Evolutionary conservation across 2,329 filamentous ascomycete genomes (phyloP).

Genomic region (Alternaria ventricosa): DNA sequence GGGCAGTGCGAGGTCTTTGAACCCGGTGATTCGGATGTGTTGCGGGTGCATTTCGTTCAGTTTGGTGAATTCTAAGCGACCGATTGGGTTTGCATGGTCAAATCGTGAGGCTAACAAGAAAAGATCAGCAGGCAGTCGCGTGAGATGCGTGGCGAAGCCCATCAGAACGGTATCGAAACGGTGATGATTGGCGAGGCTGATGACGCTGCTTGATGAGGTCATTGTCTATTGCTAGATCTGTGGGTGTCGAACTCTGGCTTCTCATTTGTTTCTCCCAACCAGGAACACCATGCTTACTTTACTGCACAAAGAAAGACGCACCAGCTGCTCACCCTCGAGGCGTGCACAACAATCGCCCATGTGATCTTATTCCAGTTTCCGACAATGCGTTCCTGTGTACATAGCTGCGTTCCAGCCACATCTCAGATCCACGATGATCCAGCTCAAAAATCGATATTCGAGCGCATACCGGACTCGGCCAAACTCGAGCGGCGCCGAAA

Average conservation of each 20-base stretch:
- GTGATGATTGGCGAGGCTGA: not conserved
- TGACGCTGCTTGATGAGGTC: slow-evolving; percentile 11
- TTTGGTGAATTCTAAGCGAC: slow-evolving; percentile 4
- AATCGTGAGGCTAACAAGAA: not conserved
- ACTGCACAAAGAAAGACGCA: not conserved
- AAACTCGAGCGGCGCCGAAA: slow-evolving; percentile 1
- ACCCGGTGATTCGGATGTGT: slow-evolving; percentile 3
- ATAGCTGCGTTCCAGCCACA: not conserved
- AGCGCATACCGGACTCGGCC: not conserved
- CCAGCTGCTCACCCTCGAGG: not conserved
- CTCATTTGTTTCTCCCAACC: not conserved
- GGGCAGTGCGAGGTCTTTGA: slow-evolving; percentile 3
- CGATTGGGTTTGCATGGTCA: not conserved
- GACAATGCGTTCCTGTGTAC: not conserved
- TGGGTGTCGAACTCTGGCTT: not conserved
- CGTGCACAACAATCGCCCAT: not conserved
- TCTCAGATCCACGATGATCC: not conserved
- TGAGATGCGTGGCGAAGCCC: slow-evolving; percentile 7
- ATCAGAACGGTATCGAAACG: slow-evolving; percentile 8
- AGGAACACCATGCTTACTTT: not conserved
- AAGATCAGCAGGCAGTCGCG: slow-evolving; percentile 6
- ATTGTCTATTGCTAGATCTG: slow-evolving; percentile 6
- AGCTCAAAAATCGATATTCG: slow-evolving; percentile 1
- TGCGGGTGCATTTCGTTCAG: not conserved
- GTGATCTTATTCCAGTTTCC: not conserved